These are phyloP conservation scores for Mortierella sp. DNA, from an alignment of 371 early-diverging fungal genomes.

Conservation along the genomic window DNA sequence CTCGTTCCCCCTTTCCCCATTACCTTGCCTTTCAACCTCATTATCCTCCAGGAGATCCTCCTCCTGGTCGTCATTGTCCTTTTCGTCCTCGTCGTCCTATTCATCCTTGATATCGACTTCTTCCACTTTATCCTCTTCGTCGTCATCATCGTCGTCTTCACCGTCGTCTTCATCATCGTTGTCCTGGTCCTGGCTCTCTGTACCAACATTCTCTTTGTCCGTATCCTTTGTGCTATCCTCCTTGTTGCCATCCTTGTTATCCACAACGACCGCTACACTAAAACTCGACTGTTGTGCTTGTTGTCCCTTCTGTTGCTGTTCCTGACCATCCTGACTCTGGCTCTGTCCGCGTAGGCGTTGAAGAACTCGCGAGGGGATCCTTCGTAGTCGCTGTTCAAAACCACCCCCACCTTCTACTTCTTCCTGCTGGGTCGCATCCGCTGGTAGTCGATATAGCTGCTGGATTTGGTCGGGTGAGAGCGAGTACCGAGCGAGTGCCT, in stretches of 20 bases:
- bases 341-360: background rate
- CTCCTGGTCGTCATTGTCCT: background rate
- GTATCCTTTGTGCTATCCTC: background rate
- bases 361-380: background rate
- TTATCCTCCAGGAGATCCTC: background rate
- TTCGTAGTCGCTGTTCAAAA: background rate
- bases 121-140: background rate
- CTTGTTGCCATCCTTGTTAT: background rate
- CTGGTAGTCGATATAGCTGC: no score
- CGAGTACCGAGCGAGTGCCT: constrained; percentile 2
- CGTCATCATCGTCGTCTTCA: background rate
- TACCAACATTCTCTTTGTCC: background rate
- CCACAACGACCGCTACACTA: background rate
- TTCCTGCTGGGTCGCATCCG: background rate
- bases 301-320: background rate
- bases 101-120: no score
- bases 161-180: background rate
- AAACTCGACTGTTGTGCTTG: background rate
- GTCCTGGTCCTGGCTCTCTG: no score
- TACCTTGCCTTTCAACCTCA: background rate
- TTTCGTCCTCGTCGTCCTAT: background rate
- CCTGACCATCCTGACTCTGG: background rate
- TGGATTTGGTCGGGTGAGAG: background rate
- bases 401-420: background rate
- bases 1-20: background rate